phyloP scores from a whole-genome alignment of 2,329 filamentous ascomycete genomes.

The Cladophialophora exuberans region DNA sequence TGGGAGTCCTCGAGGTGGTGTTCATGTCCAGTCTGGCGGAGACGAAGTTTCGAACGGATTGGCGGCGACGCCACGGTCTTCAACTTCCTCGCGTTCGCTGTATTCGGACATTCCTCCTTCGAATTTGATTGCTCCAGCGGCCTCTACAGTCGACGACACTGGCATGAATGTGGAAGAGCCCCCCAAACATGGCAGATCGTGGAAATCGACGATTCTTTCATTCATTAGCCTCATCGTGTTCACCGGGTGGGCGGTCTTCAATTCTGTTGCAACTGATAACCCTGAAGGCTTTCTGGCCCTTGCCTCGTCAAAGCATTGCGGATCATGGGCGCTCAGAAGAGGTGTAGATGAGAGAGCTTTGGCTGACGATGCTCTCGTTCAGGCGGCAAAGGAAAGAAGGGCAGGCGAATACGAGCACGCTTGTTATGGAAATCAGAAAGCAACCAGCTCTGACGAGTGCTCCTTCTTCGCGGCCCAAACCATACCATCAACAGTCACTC shows the following conservation, averaged over 20 bases:
- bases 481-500: neutral
- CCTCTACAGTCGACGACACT: neutral
- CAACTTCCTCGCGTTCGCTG: neutral
- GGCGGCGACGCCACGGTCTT: neutral
- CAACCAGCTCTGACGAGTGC: neutral
- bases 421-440: slow-evolving; percentile 3
- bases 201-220: neutral
- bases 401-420: slow-evolving; percentile 11
- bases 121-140: too few species aligned
- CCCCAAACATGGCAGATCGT: neutral
- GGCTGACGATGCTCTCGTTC: neutral
- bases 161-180: too few species aligned
- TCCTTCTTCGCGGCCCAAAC: neutral
- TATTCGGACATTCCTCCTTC: neutral
- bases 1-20: neutral
- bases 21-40: neutral
- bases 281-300: neutral
- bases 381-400: slow-evolving; percentile 16
- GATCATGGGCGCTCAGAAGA: neutral
- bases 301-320: neutral
- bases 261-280: neutral
- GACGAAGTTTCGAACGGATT: neutral
- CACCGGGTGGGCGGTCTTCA: neutral
- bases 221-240: neutral
- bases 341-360: neutral